Evolutionary conservation across 768 basidiomycete species (phyloP), one percentile per base, ranked within the genome.

Genomic region (Dacryopinax spathularia): DNA sequence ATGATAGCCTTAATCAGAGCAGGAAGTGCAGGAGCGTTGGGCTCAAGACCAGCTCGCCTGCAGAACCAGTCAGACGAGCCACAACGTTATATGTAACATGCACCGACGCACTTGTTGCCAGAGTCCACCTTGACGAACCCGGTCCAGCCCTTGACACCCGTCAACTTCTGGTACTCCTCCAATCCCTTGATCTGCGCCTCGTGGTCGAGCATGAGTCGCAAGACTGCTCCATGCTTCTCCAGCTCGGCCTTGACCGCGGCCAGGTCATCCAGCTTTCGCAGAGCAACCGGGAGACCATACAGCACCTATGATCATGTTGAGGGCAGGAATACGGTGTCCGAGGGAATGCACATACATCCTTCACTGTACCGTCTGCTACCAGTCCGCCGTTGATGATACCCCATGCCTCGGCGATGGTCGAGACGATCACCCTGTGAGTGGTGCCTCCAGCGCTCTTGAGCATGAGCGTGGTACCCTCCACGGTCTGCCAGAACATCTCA

Each of bases 401-500:
- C 84, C 88, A 88, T 3, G 87, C 86, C 72, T 93, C 91, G 79
- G 85, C 82, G 66, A 91, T 68, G 1, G 89, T 91, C n/a, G 88
- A 92, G 7, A 88, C 86, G 31, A 88, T 80, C 34, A 91, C 81
- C 3, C 86, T 83, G 60, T 79, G 74, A 12, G 82, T 85, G 61
- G 73, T 78, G 48, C 80, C 79, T 39, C 75, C 78, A 39, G 72
- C 71, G 5, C 87, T 84, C 48, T 77, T 69, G 1, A 91, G 78
- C 69, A 91, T 89, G 25, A 91, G 72, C 66, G 77, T 77, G 10
- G 85, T 81, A 25, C 90, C 91, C 72, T 92, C 89, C 9, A 77
- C 74, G 0, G 89, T 91, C 88, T 88, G 66, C 20, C n/a, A 44
- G 22, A 66, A 66, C 34, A 60, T 29, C 34, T 6, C 13, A 27